A percentile compares a stretch with the other conserved stretches of the same genome.
phyloP scores from a whole-genome alignment of 768 basidiomycete genomes.

The Kwoniella bestiolae region DNA sequence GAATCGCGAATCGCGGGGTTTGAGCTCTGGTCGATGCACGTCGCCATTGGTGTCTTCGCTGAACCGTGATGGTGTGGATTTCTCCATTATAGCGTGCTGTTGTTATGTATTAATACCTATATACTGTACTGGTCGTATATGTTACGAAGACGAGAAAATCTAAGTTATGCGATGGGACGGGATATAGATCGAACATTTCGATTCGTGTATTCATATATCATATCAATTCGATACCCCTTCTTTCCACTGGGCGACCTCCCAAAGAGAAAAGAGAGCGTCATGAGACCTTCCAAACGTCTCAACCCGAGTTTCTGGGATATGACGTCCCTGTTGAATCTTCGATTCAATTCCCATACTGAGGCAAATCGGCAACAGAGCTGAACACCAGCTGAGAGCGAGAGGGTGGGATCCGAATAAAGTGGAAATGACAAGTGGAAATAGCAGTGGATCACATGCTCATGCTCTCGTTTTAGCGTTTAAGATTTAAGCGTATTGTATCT shows the following conservation, averaged over 20 bases:
- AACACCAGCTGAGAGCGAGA: not conserved
- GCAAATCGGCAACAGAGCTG: too few relatives aligned
- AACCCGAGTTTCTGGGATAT: too few relatives aligned
- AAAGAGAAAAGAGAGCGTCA: too few relatives aligned
- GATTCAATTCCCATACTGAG: not conserved
- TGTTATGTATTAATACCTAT: too few relatives aligned
- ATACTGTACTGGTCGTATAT: not conserved
- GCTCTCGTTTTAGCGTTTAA: not conserved
- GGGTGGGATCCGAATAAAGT: not conserved
- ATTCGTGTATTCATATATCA: too few relatives aligned
- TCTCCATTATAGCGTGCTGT: constrained; percentile 4
- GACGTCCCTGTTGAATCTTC: not conserved
- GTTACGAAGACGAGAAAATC: too few relatives aligned
- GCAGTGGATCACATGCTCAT: not conserved
- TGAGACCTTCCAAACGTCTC: too few relatives aligned
- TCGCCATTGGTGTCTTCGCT: not conserved
- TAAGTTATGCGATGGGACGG: too few relatives aligned
- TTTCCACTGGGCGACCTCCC: too few relatives aligned
- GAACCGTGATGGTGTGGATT: constrained; percentile 6
- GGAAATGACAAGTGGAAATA: not conserved
- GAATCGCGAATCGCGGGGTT: constrained; percentile 34
- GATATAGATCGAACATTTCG: too few relatives aligned
- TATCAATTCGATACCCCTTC: too few relatives aligned
- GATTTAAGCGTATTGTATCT: not conserved
- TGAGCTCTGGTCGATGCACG: constrained; percentile 1